Evolutionary conservation across 2,329 filamentous ascomycete species (phyloP), one percentile per base, ranked within the genome.

Genomic region (Botrytis tulipae): DNA sequence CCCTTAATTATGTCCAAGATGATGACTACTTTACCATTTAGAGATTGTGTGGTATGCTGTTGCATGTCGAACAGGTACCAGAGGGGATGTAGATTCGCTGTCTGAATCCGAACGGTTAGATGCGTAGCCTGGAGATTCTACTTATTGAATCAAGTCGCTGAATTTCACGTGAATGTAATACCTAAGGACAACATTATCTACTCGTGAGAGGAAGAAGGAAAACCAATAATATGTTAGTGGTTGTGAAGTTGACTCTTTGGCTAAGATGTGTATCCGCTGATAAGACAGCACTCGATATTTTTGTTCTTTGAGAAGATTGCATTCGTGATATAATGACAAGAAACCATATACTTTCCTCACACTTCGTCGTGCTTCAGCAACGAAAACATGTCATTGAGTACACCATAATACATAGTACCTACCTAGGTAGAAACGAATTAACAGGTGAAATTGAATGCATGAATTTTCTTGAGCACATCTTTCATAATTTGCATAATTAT

Each of bases 401-500:
- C 25, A 51, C 14, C 10, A 51, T n/a, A 51, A 0, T 54, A 1
- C 25, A 54, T 7, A 35, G 3, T 35, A 35, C 35, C 35, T 35
- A 35, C 5, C 35, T 35, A 35, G 35, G 35, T 35, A n/a, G 25
- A 54, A 54, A n/a, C 48, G 12, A 25, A 9, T 61, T 1, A 40
- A 29, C 8, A 9, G 10, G 6, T 25, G 22, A 14, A 62, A 40
- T n/a, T 62, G 60, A 57, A 4, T 59, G 3, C 18, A 25, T 32
- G 48, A 44, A 32, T 1, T 25, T n/a, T n/a, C 7, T 4, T 18
- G 61, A 51, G 44, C 71, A 73, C 46, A 63, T 70, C 29, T 44
- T 54, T 60, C 63, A 67, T 37, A 67, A 51, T 16, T 9, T 51
- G 25, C 63, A 70, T 18, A 68, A 70, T 22, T 51, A 16, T 73